phyloP scores from a whole-genome alignment of 768 basidiomycete species.

The Mycena galericulata region DNA sequence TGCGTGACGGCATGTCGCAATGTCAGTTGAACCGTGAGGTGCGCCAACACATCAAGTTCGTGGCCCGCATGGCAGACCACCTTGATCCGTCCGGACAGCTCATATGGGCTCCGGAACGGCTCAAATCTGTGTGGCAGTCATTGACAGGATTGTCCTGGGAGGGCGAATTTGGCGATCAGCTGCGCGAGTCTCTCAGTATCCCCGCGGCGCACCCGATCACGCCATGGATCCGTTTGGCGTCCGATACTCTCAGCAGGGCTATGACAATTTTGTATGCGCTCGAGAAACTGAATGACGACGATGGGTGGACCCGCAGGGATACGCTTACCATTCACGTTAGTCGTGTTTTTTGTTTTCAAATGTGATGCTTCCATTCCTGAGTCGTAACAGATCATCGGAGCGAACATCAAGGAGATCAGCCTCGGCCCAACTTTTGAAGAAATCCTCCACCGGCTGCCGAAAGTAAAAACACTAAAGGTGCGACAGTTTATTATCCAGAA shows the following conservation, averaged over 20 bases:
- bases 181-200: constrained; percentile 21
- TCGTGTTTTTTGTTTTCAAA: not conserved
- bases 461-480: constrained; percentile 39
- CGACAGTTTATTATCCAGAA: not conserved
- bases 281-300: constrained; percentile 44
- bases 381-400: constrained; percentile 37
- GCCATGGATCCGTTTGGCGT: constrained; percentile 41
- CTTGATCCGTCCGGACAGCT: constrained; percentile 29
- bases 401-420: constrained; percentile 26
- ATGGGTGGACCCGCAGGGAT: constrained; percentile 46
- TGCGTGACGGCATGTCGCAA: constrained; percentile 36
- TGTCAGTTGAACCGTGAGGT: constrained; percentile 43
- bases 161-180: constrained; percentile 37
- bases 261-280: constrained; percentile 50
- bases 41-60: constrained; percentile 31
- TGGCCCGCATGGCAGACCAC: not conserved
- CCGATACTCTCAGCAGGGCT: constrained; percentile 44
- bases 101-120: constrained; percentile 47
- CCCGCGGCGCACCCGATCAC: constrained; percentile 11
- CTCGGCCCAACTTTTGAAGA: constrained; percentile 35
- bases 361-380: not conserved
- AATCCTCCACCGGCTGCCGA: constrained; percentile 40
- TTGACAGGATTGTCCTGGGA: constrained; percentile 43
- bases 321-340: constrained; percentile 48
- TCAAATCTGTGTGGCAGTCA: constrained; percentile 40